Percentiles rank a stretch among this genome's conserved stretches.
These are phyloP conservation scores for Chenopodium suecicum DNA, from an alignment of 148 eudicot genomes.

Conservation along the genomic window DNA sequence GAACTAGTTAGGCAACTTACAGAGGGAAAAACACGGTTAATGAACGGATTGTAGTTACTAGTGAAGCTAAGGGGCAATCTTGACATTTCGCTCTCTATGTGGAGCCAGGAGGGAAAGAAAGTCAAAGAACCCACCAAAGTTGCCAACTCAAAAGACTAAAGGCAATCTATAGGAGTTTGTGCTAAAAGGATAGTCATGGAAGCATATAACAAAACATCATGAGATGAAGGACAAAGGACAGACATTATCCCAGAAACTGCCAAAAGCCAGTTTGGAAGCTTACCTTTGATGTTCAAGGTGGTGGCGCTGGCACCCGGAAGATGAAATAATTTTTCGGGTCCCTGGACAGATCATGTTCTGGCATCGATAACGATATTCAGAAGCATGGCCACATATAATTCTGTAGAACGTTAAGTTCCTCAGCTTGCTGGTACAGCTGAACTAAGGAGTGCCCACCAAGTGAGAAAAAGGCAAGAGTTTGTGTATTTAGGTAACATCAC, in stretches of 20 bases:
- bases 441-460: slow-evolving; percentile 28
- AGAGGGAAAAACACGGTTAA: neutral
- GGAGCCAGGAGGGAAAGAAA: neutral
- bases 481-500: slow-evolving; percentile 12
- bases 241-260: slow-evolving; percentile 12
- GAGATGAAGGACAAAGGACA: slow-evolving; percentile 10
- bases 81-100: no score
- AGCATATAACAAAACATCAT: neutral
- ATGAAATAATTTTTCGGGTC: slow-evolving; percentile 12
- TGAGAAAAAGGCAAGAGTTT: slow-evolving; percentile 6
- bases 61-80: no score
- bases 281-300: slow-evolving; percentile 28
- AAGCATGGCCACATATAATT: slow-evolving; percentile 19
- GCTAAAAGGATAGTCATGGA: slow-evolving; percentile 3
- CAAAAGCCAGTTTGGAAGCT: slow-evolving; percentile 15
- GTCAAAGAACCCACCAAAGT: neutral
- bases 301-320: slow-evolving; percentile 1
- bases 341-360: slow-evolving; percentile 31
- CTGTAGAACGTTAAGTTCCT: neutral
- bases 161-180: slow-evolving; percentile 6
- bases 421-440: slow-evolving; percentile 19
- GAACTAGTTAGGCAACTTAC: neutral
- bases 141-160: slow-evolving; percentile 2
- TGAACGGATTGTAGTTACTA: neutral
- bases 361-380: slow-evolving; percentile 28